phyloP scores from a whole-genome alignment of 2,329 filamentous ascomycete species.

The Talaromyces verruculosus region DNA sequence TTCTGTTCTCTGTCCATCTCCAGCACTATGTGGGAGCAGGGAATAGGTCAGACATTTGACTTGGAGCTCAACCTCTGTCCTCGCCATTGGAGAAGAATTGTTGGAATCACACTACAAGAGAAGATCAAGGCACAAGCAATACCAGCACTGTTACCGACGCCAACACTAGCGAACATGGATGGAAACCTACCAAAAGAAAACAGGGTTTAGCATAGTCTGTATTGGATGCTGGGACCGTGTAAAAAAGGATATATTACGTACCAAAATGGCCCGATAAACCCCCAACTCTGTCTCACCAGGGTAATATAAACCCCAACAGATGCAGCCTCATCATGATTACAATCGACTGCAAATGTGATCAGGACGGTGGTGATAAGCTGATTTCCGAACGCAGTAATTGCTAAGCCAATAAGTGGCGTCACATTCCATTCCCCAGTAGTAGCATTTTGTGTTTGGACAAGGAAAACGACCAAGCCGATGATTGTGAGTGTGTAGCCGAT shows the following conservation, averaged over 20 bases:
- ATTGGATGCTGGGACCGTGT: neutral
- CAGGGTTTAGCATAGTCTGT: neutral
- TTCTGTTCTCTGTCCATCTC: neutral
- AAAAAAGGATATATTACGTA: neutral
- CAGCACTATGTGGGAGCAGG: neutral
- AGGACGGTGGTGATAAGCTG: neutral
- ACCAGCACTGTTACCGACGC: neutral
- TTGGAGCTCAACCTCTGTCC: neutral
- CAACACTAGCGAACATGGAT: neutral
- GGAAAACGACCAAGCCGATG: constrained; percentile 56
- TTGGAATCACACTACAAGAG: neutral
- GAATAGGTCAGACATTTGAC: neutral
- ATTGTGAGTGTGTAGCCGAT: constrained; percentile 34
- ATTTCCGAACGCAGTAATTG: constrained; percentile 32
- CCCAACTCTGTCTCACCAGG: neutral
- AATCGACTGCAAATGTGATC: neutral
- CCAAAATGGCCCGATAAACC: neutral
- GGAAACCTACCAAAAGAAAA: neutral
- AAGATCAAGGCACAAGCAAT: neutral
- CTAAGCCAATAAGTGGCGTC: constrained; percentile 56
- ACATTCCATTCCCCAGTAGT: constrained; percentile 51
- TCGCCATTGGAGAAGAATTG: neutral
- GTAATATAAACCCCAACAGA: neutral
- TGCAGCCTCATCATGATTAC: neutral
- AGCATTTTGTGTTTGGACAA: constrained; percentile 53